Base-by-base conservation (phyloP, 192 early-diverging fungal genomes). In the Lobosporangium transversale region DNA sequence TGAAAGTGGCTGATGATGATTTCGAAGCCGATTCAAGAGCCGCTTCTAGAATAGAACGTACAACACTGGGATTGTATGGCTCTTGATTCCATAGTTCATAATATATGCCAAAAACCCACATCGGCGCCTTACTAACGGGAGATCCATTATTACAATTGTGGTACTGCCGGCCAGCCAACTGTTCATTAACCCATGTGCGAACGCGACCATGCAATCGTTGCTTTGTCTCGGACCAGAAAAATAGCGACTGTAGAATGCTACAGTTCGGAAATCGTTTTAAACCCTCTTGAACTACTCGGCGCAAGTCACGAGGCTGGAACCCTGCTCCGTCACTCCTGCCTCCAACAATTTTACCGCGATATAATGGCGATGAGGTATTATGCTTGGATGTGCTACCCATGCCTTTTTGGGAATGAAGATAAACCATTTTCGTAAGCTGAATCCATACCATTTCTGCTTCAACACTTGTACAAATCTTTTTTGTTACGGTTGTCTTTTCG, bases 41-140 rank as follows among this genome's bases (percentile, higher is more conserved):
- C 2, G 58, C 57, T n/a, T 76, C 73, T 17, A 76, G 53, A 7
- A 76, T 15, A 18, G 73, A 58, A 20, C 69, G 69, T 12, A 56
- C 58, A 18, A 53, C 24, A 50, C 57, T 33, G 8, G 52, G 51
- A 57, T 58, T 52, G 30, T 67, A 67, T 3, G 73, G 64, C 23
- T 76, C 73, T 45, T 67, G 73, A 40, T 62, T 58, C 73, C 73
- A 76, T 17, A 76, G 59, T 53, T 76, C 73, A 48, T 76, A 76
- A 55, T 62, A 76, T 53, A 76, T 9, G 17, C 73, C 73, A 62
- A 76, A 58, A 0, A 67, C 58, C 73, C 73, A 76, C 21, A 76
- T 33, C 6, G 51, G 48, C 12, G 44, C 64, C 26, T 56, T 61
- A 42, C 64, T 67, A 17, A 35, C 58, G 8, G 51, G 40, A 3